Evolutionary conservation across 2,329 filamentous ascomycete genomes (phyloP), one percentile per base, ranked within the genome.

Genomic region (Colletotrichum theobromicola): DNA sequence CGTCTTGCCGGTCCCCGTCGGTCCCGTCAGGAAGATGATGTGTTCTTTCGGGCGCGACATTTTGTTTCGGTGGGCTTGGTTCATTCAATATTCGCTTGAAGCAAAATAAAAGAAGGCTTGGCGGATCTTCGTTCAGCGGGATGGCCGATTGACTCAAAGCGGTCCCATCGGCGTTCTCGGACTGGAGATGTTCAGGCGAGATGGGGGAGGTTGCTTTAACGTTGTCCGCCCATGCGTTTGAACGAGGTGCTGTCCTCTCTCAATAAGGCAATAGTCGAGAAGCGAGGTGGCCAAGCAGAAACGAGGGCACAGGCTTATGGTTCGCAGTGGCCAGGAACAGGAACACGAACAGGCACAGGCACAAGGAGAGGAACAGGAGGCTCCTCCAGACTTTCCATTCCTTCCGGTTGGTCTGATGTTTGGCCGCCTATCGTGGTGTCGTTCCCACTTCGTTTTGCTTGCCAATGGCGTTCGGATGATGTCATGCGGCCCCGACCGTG

Each of bases 1-100:
- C 58, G 89, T 91, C 83, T 92, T 92, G 58, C 90, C 90, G 77
- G 88, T 91, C 16, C 90, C 90, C 32, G 90, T 90, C 24, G 90
- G 90, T 4, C 90, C 90, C 4, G 90, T 91, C 61, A 92, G 85
- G 78, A 92, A 86, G 88, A 90, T 91, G 77, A 92, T 90, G 79
- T 91, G 90, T 76, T 75, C 64, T 61, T 73, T 68, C 65, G 70
- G 73, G 4, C 74, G 64, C 26, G 70, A 65, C 74, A 69, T 74
- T 37, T 21, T n/a, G n/a, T n/a, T 55, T 66, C 24, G 7, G 53
- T 10, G 26, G 32, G 21, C n/a, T 32, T 32, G 42, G 57, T 69
- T 50, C n/a, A 34, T 26, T 35, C 16, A 26, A 8, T 55, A 13
- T 28, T 24, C 18, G 55, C 34, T 28, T 3, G 66, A 57, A 28